Percentiles rank a stretch among this genome's conserved stretches.
phyloP scores from a whole-genome alignment of 2,329 filamentous ascomycete genomes.

The Hymenoscyphus infarciens region DNA sequence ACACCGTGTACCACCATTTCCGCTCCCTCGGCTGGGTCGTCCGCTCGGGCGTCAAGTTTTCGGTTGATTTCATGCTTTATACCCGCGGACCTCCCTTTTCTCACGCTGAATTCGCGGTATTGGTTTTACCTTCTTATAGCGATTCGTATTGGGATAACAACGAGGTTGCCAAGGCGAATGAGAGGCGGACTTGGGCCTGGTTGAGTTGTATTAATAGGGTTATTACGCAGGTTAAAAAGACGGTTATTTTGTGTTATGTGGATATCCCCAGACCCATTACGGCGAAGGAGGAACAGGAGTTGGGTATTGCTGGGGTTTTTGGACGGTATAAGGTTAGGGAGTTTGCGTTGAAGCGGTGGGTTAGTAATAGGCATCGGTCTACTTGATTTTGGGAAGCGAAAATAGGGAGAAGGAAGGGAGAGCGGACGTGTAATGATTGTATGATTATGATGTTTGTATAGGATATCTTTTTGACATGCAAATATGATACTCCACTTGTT shows the following conservation, averaged over 20 bases:
- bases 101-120: conserved; percentile 87
- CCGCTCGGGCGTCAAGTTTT: conserved; percentile 89
- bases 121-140: conserved; percentile 79
- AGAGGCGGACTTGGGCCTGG: conserved; percentile 68
- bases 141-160: conserved; percentile 65
- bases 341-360: conserved; percentile 78
- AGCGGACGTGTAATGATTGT: not conserved
- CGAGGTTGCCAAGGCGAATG: conserved; percentile 46
- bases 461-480: not conserved
- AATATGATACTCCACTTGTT: not conserved
- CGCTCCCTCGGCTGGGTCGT: conserved; percentile 93
- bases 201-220: conserved; percentile 88
- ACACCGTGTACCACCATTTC: conserved; percentile 93
- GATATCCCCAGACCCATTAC: conserved; percentile 72
- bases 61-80: conserved; percentile 92
- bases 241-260: conserved; percentile 82
- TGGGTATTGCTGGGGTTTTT: conserved; percentile 61
- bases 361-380: conserved; percentile 63
- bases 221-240: conserved; percentile 86
- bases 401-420: not conserved
- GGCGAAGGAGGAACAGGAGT: conserved; percentile 41
- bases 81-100: conserved; percentile 89
- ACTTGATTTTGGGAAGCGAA: not conserved
- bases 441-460: conserved; percentile 2
- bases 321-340: conserved; percentile 74